These are phyloP conservation scores for Hypocreales sp. DNA, from an alignment of 2,329 filamentous ascomycete species.

Conservation along the genomic window DNA sequence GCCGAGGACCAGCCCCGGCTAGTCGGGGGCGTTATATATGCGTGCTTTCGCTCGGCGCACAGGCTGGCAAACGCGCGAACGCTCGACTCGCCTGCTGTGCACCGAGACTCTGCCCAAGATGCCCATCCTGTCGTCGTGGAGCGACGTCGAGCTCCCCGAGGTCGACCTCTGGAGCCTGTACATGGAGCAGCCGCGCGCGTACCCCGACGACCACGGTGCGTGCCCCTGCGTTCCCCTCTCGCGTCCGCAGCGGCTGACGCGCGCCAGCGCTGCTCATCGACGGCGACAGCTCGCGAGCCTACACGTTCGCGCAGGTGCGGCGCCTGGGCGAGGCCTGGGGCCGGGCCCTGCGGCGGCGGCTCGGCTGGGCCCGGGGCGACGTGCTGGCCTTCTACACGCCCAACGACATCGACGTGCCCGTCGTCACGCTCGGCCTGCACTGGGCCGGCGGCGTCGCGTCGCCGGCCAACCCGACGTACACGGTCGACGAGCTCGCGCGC, in stretches of 20 bases:
- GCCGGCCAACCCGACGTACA: constrained; percentile 84
- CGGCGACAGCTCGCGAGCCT: too few species aligned
- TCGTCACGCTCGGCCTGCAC: constrained; percentile 60
- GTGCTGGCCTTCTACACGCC: constrained; percentile 71
- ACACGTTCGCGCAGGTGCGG: constrained; percentile 57
- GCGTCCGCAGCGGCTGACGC: too few species aligned
- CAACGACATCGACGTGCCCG: constrained; percentile 72
- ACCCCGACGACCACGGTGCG: constrained; percentile 58
- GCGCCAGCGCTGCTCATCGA: constrained; percentile 75
- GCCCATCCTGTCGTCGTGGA: constrained; percentile 54
- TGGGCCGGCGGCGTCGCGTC: constrained; percentile 74
- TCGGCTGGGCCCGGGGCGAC: constrained; percentile 71
- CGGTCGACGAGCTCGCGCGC: constrained; percentile 65
- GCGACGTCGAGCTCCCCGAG: constrained; percentile 52
- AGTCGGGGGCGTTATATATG: too few species aligned
- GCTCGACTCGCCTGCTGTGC: too few species aligned
- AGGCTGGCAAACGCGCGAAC: too few species aligned
- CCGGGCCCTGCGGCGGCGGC: constrained; percentile 56
- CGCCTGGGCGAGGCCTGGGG: constrained; percentile 60
- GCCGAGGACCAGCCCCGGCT: too few species aligned
- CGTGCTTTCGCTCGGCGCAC: too few species aligned
- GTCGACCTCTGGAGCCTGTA: constrained; percentile 66
- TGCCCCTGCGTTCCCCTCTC: neutral
- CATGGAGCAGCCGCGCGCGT: constrained; percentile 55
- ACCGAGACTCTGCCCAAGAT: too few species aligned